Conservation (phyloP, 306 rosid species). For the Lithocarpus polystachyus region DNA sequence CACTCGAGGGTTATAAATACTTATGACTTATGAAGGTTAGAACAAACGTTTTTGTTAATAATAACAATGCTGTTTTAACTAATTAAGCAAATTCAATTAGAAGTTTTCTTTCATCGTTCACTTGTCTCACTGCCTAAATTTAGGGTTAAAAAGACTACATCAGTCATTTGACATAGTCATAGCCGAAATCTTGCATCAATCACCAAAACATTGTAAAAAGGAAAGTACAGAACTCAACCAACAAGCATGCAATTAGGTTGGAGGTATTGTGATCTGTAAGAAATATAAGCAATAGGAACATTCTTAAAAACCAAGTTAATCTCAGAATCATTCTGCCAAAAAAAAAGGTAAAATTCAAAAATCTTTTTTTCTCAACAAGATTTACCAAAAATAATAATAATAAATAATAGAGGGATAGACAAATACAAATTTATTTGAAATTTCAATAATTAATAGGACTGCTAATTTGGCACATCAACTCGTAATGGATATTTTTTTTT, state of each 20-base stretch:
- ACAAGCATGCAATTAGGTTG: constrained; percentile 37
- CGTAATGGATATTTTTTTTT: not conserved
- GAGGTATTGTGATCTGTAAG: constrained; percentile 26
- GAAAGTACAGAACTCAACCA: constrained; percentile 34
- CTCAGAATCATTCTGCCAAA: not conserved
- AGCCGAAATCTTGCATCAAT: constrained; percentile 8
- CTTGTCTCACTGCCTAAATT: not conserved
- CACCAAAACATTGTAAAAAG: constrained; percentile 8
- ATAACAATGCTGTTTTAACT: constrained; percentile 19
- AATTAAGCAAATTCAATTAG: constrained; percentile 17
- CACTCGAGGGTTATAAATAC: too few species aligned
- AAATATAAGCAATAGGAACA: constrained; percentile 6
- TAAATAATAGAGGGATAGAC: too few species aligned
- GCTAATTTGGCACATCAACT: not conserved
- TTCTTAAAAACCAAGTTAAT: constrained; percentile 26
- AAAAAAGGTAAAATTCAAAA: too few species aligned
- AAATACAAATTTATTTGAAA: too few species aligned
- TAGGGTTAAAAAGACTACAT: constrained; percentile 8
- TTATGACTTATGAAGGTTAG: too few species aligned
- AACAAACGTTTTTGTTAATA: constrained; percentile 3
- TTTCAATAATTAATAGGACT: too few species aligned
- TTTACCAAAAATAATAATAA: constrained; percentile 1
- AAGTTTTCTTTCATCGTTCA: constrained; percentile 14
- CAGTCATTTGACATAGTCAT: constrained; percentile 38
- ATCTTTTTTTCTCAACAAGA: not conserved